Evolutionary conservation across 2,329 filamentous ascomycete genomes (phyloP).

Genomic region (Diaporthe longicolla): DNA sequence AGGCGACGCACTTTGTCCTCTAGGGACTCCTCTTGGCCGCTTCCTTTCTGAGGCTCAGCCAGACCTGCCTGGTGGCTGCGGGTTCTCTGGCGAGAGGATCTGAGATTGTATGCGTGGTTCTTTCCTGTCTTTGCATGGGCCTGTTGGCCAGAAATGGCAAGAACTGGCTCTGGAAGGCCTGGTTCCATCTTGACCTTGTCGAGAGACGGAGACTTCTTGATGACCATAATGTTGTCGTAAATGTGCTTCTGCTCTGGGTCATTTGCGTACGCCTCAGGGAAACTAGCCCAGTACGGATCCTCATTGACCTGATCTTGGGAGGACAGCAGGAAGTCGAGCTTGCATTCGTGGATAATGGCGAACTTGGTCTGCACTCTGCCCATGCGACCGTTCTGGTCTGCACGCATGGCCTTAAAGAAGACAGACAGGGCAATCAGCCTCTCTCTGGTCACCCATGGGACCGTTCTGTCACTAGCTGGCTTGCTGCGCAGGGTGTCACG

Average conservation of each 20-base stretch:
- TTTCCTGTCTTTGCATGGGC: no score
- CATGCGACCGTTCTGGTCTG: not conserved
- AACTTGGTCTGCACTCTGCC: not conserved
- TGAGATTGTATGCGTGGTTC: no score
- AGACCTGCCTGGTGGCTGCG: no score
- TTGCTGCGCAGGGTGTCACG: not conserved
- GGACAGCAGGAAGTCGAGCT: not conserved
- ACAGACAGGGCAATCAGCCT: not conserved
- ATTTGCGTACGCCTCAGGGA: constrained; percentile 41
- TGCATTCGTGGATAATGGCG: not conserved
- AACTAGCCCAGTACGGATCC: not conserved
- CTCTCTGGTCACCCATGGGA: not conserved
- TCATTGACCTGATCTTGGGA: not conserved
- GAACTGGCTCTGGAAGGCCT: no score
- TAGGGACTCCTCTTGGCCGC: no score
- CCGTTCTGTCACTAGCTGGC: not conserved
- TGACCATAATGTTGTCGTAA: not conserved
- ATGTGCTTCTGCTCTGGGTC: not conserved
- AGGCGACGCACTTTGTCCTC: no score
- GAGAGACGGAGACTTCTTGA: not conserved
- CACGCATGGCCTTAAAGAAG: not conserved
- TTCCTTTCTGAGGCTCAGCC: no score
- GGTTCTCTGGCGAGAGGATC: no score
- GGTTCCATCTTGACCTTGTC: not conserved
- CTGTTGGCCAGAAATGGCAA: no score